Percentiles rank a stretch among this genome's conserved stretches.
These are phyloP conservation scores for Dipteronia sinensis DNA, from an alignment of 345 rosid genomes.

Conservation along the genomic window DNA sequence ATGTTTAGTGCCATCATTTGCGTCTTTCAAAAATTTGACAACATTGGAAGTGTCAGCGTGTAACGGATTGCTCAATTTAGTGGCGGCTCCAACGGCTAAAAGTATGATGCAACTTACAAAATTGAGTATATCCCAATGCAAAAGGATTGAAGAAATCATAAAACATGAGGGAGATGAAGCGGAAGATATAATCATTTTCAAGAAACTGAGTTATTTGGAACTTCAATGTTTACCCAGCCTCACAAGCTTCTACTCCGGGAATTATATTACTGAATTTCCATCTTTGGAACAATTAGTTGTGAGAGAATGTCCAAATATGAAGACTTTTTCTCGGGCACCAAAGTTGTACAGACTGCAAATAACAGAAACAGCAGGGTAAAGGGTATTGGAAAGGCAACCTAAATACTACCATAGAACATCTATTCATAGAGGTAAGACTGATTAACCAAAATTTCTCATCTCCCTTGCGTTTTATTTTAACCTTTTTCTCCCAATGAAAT, in stretches of 20 bases:
- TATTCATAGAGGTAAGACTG: too few relatives aligned
- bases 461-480: too few relatives aligned
- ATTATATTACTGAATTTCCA: too few relatives aligned
- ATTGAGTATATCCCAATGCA: conserved; percentile 23
- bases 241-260: neutral
- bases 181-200: conserved; percentile 11
- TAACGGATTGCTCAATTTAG: conserved; percentile 16
- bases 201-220: neutral
- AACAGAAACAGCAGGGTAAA: too few relatives aligned
- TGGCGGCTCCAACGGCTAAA: conserved; percentile 18
- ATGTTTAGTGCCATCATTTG: conserved; percentile 6
- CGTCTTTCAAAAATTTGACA: conserved; percentile 4
- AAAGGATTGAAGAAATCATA: conserved; percentile 23
- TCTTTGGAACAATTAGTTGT: too few relatives aligned
- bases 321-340: too few relatives aligned
- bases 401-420: too few relatives aligned
- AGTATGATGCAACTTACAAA: conserved; percentile 16
- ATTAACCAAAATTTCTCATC: too few relatives aligned
- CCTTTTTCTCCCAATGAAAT: too few relatives aligned
- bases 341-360: too few relatives aligned
- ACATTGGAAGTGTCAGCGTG: conserved; percentile 11
- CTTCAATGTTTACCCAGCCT: conserved; percentile 18
- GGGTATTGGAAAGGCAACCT: too few relatives aligned
- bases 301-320: too few relatives aligned
- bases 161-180: conserved; percentile 11